Evolutionary conservation across 768 basidiomycete genomes (phyloP).

Genomic region (Amanita molliuscula): DNA sequence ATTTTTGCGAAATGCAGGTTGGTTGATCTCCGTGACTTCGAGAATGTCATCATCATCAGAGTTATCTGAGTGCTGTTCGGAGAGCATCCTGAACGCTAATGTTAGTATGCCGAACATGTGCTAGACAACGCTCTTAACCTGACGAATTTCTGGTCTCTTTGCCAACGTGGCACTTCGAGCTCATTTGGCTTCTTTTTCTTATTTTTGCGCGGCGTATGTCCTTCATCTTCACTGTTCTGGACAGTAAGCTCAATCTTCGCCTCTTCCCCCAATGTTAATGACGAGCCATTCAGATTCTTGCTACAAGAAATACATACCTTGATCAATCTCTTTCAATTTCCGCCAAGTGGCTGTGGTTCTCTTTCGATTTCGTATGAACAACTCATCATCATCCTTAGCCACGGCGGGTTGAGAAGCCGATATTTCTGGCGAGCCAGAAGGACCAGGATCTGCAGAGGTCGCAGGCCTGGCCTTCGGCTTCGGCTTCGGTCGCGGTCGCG

Average conservation of each 20-base stretch:
- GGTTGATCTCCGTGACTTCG: conserved; percentile 19
- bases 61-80: conserved; percentile 30
- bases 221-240: conserved; percentile 16
- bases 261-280: background rate
- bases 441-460: conserved; percentile 7
- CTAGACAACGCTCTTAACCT: conserved; percentile 23
- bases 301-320: conserved; percentile 29
- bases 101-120: background rate
- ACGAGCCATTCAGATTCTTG: background rate
- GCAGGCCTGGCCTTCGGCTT: conserved; percentile 27
- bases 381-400: conserved; percentile 50
- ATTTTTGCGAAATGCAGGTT: conserved; percentile 20
- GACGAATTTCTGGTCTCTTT: conserved; percentile 23
- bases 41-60: conserved; percentile 37
- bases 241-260: conserved; percentile 6
- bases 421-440: conserved; percentile 13
- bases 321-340: conserved; percentile 42
- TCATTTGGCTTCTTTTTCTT: conserved; percentile 28
- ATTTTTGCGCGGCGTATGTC: conserved; percentile 24
- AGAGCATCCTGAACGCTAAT: conserved; percentile 22
- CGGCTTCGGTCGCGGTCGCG: conserved; percentile 49
- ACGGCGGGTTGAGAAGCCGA: conserved; percentile 14
- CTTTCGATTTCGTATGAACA: conserved; percentile 59
- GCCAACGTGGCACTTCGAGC: conserved; percentile 29
- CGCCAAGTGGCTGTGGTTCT: conserved; percentile 49